These are phyloP conservation scores for Butyriboletus loyo DNA, from an alignment of 768 basidiomycete species.

Conservation along the genomic window DNA sequence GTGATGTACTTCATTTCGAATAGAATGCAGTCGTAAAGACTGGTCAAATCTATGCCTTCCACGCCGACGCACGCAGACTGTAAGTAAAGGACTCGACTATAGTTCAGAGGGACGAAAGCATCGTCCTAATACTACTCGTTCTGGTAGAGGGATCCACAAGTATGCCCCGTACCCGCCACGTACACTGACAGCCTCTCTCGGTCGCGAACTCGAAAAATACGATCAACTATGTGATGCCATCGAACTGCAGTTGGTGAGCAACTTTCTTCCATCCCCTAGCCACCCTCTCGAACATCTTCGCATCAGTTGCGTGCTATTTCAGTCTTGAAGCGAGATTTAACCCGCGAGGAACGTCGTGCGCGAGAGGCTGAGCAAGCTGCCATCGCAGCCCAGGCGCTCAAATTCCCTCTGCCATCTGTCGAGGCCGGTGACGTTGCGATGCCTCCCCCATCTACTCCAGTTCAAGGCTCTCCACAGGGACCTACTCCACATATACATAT, in stretches of 20 bases:
- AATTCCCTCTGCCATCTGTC: constrained; percentile 23
- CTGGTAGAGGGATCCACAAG: constrained; percentile 51
- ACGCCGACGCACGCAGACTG: constrained; percentile 63
- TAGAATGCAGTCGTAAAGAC: constrained; percentile 68
- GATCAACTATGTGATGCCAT: constrained; percentile 78
- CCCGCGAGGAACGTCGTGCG: constrained; percentile 55
- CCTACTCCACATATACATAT: constrained; percentile 25
- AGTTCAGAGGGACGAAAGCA: neutral
- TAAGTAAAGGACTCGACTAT: constrained; percentile 32
- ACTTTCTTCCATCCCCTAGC: neutral
- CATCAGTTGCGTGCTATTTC: constrained; percentile 66
- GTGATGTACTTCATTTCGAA: neutral
- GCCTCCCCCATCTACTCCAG: constrained; percentile 30
- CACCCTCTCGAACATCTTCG: neutral
- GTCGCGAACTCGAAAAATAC: constrained; percentile 73
- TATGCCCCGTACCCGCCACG: constrained; percentile 61
- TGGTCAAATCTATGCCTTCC: constrained; percentile 68
- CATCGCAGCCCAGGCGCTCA: constrained; percentile 32
- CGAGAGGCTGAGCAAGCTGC: constrained; percentile 42
- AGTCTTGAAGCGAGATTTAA: constrained; percentile 67
- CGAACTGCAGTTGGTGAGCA: constrained; percentile 65
- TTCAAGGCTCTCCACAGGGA: constrained; percentile 35
- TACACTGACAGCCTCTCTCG: constrained; percentile 60
- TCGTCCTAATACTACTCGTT: neutral
- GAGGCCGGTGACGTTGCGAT: constrained; percentile 17